Base-by-base conservation (phyloP, 2,329 filamentous ascomycete species). In the Aureobasidium sp. region DNA sequence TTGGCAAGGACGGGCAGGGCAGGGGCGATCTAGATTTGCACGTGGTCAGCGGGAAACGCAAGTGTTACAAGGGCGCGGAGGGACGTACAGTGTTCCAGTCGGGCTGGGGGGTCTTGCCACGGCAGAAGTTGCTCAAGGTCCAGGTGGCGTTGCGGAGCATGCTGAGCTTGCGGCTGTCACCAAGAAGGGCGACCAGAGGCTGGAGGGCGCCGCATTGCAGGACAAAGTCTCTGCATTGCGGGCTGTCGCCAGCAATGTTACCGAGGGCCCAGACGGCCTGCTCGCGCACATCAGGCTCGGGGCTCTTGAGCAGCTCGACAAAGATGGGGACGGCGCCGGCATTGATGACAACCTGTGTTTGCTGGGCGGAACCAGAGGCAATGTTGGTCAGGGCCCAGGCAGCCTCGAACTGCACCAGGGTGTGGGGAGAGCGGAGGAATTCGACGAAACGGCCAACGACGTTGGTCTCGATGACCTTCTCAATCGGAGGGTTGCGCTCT, bases 371-470 rank as follows among this genome's bases (percentile, higher is more conserved):
- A 66, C 94, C 94, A 55, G 93, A 97, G 65, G 94, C 94, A 77
- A 99, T 99, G 82, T 99, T 99, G 81, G 94, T 99, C 73, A 99
- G 82, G 66, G 94, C 94, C 94, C 94, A 99, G 47, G 94, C 94
- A 71, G 94, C 94, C 82, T 99, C 94, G 74, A 99, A 99, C 78
- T 99, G 94, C 62, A 99, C 94, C 53, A 99, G 85, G 37, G 94
- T 97, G 78, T 99, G 94, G 67, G 94, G 94, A 62, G 94, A 99
- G 74, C 91, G 90, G 65, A 99, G 87, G 79, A 99, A 99, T 78
- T 97, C 91, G 77, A 99, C 94, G 73, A 99, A 99, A 74, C 94
- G 89, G 81, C 87, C 88, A 68, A 99, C 94, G 67, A 99, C 94
- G 72, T 94, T 94, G 64, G 94, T 97, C 84, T 97, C 96, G 78